Percentiles rank a stretch among this genome's conserved stretches.
These are phyloP conservation scores for Hanseniaspora hatyaiensis DNA, from an alignment of 805 yeast genomes.

Conservation along the genomic window DNA sequence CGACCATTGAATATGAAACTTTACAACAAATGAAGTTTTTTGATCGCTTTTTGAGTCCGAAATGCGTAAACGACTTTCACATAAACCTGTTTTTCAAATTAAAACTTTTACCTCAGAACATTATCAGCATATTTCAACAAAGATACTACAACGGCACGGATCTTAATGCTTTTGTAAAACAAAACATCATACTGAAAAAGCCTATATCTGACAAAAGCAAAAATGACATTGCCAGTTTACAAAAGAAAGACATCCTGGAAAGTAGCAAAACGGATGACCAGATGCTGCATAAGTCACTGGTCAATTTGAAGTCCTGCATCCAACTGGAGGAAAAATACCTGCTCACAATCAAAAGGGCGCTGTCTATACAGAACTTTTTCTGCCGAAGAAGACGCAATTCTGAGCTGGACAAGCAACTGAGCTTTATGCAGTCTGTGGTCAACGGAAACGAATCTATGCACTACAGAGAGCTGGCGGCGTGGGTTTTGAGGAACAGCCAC, in stretches of 20 bases:
- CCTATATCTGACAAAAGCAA: too few relatives aligned
- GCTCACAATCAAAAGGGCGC: background rate
- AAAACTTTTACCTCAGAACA: conserved; percentile 2
- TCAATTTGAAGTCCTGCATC: background rate
- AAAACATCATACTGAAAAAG: background rate
- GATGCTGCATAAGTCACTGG: background rate
- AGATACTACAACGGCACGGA: conserved; percentile 3
- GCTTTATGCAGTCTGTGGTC: background rate
- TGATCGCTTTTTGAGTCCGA: background rate
- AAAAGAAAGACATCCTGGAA: background rate
- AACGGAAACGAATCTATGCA: background rate
- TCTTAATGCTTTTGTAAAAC: conserved; percentile 7
- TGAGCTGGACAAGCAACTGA: background rate
- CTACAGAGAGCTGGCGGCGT: background rate
- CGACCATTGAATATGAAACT: background rate
- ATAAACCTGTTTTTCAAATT: conserved; percentile 2
- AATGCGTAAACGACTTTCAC: conserved; percentile 10
- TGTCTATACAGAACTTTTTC: conserved; percentile 6
- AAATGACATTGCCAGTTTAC: background rate
- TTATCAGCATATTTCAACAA: conserved; percentile 1
- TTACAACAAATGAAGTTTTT: too few relatives aligned
- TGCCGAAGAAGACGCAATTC: background rate
- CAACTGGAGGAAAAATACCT: conserved; percentile 5
- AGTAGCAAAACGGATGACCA: background rate
- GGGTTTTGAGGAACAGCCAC: background rate